phyloP scores from a whole-genome alignment of 306 rosid genomes.

The Quercus suber region DNA sequence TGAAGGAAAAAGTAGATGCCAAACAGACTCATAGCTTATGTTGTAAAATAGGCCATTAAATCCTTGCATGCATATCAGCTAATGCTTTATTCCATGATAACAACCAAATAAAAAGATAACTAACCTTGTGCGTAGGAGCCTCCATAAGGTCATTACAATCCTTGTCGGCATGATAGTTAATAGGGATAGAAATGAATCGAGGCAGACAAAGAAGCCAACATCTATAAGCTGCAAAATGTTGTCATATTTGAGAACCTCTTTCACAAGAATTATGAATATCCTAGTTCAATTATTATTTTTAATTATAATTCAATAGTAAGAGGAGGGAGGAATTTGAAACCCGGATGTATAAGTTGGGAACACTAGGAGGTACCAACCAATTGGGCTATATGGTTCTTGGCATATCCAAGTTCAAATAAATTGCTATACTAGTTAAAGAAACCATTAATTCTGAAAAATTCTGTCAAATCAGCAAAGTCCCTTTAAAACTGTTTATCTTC shows the following conservation, averaged over 20 bases:
- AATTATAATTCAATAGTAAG: too few relatives aligned
- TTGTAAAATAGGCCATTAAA: constrained; percentile 9
- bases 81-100: constrained; percentile 19
- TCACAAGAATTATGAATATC: constrained; percentile 18
- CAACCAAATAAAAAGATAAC: constrained; percentile 26
- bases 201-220: constrained; percentile 96
- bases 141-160: constrained; percentile 69
- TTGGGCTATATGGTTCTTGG: too few relatives aligned
- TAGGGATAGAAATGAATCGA: constrained; percentile 93
- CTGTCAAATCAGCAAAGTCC: neutral
- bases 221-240: constrained; percentile 84
- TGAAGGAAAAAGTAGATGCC: too few relatives aligned
- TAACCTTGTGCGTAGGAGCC: constrained; percentile 72
- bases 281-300: neutral
- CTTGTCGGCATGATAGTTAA: constrained; percentile 96
- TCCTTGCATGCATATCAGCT: constrained; percentile 17
- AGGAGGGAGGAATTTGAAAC: too few relatives aligned
- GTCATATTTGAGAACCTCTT: constrained; percentile 27
- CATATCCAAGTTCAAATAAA: constrained; percentile 22
- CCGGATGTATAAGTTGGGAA: too few relatives aligned
- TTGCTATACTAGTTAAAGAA: constrained; percentile 2
- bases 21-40: neutral
- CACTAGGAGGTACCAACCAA: too few relatives aligned
- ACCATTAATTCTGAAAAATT: neutral
- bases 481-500: neutral